Conservation (phyloP, 2,329 filamentous ascomycete species). For the Clathrospora elynae region DNA sequence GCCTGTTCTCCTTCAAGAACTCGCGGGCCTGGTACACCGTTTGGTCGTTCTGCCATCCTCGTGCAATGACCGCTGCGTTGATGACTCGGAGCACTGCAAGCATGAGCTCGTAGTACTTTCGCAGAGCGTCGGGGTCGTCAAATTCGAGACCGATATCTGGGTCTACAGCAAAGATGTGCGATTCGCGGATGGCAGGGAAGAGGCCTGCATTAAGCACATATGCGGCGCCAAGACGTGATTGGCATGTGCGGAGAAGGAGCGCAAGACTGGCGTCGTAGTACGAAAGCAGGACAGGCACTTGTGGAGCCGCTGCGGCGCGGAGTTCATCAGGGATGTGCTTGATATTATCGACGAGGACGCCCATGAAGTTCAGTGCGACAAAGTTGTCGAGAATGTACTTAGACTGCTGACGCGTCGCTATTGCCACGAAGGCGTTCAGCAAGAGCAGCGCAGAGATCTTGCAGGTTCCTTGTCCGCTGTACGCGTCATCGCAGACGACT, state of each 20-base stretch:
- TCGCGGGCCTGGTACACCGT: constrained; percentile 73
- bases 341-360: constrained; percentile 86
- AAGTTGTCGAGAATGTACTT: constrained; percentile 78
- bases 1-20: constrained; percentile 82
- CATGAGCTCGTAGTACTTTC: constrained; percentile 83
- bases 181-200: constrained; percentile 78
- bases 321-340: constrained; percentile 74
- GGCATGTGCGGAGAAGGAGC: constrained; percentile 80
- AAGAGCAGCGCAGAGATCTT: constrained; percentile 85
- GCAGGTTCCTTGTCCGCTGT: constrained; percentile 78
- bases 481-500: constrained; percentile 90
- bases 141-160: constrained; percentile 86
- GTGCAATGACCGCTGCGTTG: constrained; percentile 77
- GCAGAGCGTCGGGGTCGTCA: constrained; percentile 70
- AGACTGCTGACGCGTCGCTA: constrained; percentile 74
- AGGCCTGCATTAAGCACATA: constrained; percentile 88
- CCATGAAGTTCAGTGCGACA: constrained; percentile 86
- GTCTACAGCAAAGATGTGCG: constrained; percentile 85
- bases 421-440: constrained; percentile 75
- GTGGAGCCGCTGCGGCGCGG: constrained; percentile 48
- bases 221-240: constrained; percentile 81
- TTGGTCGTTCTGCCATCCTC: constrained; percentile 78
- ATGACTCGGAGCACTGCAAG: constrained; percentile 81
- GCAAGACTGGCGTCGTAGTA: constrained; percentile 77
- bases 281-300: constrained; percentile 60